phyloP scores from a whole-genome alignment of 2,329 filamentous ascomycete species.

The Fusarium ramigenum region DNA sequence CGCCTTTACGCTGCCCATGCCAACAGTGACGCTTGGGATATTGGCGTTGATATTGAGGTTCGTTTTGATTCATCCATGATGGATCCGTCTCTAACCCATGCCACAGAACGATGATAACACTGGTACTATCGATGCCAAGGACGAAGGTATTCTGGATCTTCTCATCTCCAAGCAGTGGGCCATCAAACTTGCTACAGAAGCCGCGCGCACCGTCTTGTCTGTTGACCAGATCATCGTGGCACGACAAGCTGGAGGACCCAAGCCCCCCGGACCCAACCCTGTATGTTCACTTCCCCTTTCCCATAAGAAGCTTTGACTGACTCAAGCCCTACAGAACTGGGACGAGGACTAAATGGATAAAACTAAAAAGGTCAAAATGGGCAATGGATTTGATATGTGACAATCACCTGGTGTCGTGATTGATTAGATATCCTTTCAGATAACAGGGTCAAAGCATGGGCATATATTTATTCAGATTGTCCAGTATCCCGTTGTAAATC shows the following conservation, averaged over 20 bases:
- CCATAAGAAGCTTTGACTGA: conserved; percentile 41
- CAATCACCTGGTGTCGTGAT: conserved; percentile 29
- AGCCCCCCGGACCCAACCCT: conserved; percentile 93
- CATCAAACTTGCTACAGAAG: conserved; percentile 95
- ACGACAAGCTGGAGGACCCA: conserved; percentile 94
- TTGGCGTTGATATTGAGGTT: conserved; percentile 93
- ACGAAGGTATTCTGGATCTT: conserved; percentile 91
- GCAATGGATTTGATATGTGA: conserved; percentile 30
- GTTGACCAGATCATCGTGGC: conserved; percentile 99
- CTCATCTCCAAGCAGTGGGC: conserved; percentile 95
- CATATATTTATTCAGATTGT: conserved; percentile 21
- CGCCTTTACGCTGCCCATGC: conserved; percentile 93
- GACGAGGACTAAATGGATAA: conserved; percentile 65
- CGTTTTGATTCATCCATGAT: conserved; percentile 27
- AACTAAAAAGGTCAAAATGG: conserved; percentile 31
- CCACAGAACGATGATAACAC: conserved; percentile 76
- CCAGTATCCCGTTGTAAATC: conserved; percentile 1
- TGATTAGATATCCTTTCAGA: conserved; percentile 40
- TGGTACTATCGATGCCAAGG: conserved; percentile 85
- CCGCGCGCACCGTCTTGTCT: conserved; percentile 90
- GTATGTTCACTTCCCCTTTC: conserved; percentile 49
- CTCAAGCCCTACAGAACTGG: conserved; percentile 60
- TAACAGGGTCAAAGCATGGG: conserved; percentile 23
- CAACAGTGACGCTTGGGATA: conserved; percentile 85
- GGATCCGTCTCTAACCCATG: conserved; percentile 31